Conservation (phyloP, 2,329 filamentous ascomycete genomes). For the Thermomyces lanuginosus region DNA sequence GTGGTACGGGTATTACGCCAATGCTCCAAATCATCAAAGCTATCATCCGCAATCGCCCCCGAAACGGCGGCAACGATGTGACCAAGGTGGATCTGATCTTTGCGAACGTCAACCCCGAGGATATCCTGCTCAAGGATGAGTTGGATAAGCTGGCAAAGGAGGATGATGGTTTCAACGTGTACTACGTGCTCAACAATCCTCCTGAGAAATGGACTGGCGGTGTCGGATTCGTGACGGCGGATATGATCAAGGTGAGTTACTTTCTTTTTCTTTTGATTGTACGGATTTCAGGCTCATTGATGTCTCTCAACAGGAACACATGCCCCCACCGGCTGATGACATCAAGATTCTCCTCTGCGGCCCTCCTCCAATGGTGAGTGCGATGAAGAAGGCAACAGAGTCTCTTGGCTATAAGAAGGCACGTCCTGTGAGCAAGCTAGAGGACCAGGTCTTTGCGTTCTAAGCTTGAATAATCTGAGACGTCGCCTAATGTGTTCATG, state of each 20-base stretch:
- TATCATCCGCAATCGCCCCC: constrained; percentile 59
- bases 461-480: no score
- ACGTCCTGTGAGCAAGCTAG: constrained; percentile 86
- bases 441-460: constrained; percentile 97
- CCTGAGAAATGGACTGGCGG: constrained; percentile 82
- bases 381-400: constrained; percentile 91
- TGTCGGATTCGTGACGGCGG: constrained; percentile 83
- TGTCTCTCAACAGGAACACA: constrained; percentile 23
- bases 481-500: no score
- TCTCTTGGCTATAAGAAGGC: constrained; percentile 83
- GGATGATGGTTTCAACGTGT: constrained; percentile 67
- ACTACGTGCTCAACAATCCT: constrained; percentile 95
- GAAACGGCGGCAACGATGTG: constrained; percentile 52
- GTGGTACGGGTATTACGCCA: constrained; percentile 92
- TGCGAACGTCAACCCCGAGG: constrained; percentile 83
- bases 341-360: constrained; percentile 92
- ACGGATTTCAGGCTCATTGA: constrained; percentile 10
- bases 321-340: constrained; percentile 68
- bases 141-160: constrained; percentile 62
- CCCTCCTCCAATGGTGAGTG: constrained; percentile 89
- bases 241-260: constrained; percentile 70
- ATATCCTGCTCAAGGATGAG: constrained; percentile 87
- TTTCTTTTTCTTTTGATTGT: not conserved
- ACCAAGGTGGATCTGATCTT: constrained; percentile 93
- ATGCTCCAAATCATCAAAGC: constrained; percentile 95